Percentiles rank a stretch among this genome's conserved stretches.
These are phyloP conservation scores for Elongisporangium prolatum DNA, from an alignment of 352 stramenopile species.

Conservation along the genomic window DNA sequence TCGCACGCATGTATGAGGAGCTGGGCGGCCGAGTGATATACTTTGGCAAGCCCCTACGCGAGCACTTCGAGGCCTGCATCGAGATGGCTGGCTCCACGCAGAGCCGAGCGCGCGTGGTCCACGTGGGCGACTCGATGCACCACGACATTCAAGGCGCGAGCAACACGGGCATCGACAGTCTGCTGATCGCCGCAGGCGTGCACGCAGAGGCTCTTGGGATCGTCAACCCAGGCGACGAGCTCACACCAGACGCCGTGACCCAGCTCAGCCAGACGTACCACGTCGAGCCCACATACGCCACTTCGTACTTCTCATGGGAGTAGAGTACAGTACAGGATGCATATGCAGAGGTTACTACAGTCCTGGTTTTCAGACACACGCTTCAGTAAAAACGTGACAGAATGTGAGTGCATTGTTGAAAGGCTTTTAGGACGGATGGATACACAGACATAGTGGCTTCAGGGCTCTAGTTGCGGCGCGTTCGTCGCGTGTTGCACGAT, in stretches of 20 bases:
- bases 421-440: no score
- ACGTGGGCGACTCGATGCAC: slow-evolving; percentile 65
- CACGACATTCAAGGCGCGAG: slow-evolving; percentile 58
- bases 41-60: slow-evolving; percentile 83
- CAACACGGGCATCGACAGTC: slow-evolving; percentile 40
- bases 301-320: slow-evolving; percentile 27
- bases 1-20: slow-evolving; percentile 75
- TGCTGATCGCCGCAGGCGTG: slow-evolving; percentile 59
- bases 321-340: no score
- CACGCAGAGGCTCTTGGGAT: slow-evolving; percentile 39
- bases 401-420: not conserved
- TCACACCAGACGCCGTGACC: slow-evolving; percentile 2
- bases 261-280: slow-evolving; percentile 5
- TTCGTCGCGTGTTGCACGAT: not conserved
- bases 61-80: slow-evolving; percentile 72
- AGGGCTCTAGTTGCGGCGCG: not conserved
- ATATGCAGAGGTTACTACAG: no score
- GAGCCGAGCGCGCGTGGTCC: slow-evolving; percentile 33
- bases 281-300: slow-evolving; percentile 19
- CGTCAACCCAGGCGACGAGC: no score
- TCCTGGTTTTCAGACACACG: no score
- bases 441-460: not conserved
- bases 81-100: slow-evolving; percentile 20
- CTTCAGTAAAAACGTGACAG: not conserved
- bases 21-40: slow-evolving; percentile 64